Evolutionary conservation across 1,284 basidiomycete genomes (phyloP).

Genomic region (Ganoderma sp.): DNA sequence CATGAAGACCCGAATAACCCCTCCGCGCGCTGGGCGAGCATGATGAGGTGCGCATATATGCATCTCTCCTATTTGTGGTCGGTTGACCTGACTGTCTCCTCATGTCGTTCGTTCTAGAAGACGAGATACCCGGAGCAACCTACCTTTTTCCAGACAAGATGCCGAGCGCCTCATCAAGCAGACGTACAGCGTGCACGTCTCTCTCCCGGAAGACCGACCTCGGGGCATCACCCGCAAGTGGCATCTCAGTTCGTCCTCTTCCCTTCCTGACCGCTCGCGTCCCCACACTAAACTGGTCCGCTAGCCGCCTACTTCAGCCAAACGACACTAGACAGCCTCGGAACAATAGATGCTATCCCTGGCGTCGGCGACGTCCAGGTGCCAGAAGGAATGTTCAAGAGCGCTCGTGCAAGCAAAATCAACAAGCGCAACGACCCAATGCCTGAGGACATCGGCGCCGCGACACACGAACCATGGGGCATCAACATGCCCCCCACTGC

Average conservation of each 20-base stretch:
- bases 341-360: conserved; percentile 68
- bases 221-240: conserved; percentile 74
- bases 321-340: conserved; percentile 67
- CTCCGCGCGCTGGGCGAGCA: conserved; percentile 75
- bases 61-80: conserved; percentile 18
- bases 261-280: conserved; percentile 8
- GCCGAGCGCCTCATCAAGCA: conserved; percentile 69
- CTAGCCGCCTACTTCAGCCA: conserved; percentile 83
- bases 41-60: conserved; percentile 58
- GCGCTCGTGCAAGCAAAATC: conserved; percentile 68
- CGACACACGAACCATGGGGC: conserved; percentile 39
- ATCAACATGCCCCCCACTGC: conserved; percentile 28
- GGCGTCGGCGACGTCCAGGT: conserved; percentile 67
- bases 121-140: conserved; percentile 36
- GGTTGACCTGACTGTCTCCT: conserved; percentile 10
- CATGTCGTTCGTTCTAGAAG: conserved; percentile 27
- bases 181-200: conserved; percentile 82
- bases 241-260: conserved; percentile 66
- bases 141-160: conserved; percentile 37
- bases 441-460: conserved; percentile 37
- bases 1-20: conserved; percentile 67
- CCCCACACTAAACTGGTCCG: conserved; percentile 18
- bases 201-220: conserved; percentile 66
- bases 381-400: conserved; percentile 77
- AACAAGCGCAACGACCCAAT: conserved; percentile 55